Base-by-base conservation (phyloP, 768 basidiomycete genomes). In the Hericium erinaceus region DNA sequence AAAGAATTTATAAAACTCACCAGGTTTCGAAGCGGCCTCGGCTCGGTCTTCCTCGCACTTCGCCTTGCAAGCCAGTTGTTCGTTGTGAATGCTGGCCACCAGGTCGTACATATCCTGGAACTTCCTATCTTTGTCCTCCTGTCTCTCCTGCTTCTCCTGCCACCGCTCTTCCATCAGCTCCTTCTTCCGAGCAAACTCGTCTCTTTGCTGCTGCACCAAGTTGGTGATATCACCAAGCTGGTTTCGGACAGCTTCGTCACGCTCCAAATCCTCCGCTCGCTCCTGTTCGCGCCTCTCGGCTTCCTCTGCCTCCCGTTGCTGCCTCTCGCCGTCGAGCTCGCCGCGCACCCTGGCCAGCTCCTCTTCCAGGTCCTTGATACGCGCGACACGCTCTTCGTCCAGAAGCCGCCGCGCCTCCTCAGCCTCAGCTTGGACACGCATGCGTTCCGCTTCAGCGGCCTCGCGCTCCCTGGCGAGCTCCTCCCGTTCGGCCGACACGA, bases 221-320 rank as follows among this genome's bases (percentile, higher is more conserved):
- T 85, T 84, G 1, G 89, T 85, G 61, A 93, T 80, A 58, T 92
- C 89, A 4, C 67, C 72, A 13, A 93, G 69, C 61, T 90, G 88
- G 40, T 68, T 73, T 38, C 81, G 75, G 46, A 88, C 67, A 8
- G 71, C 76, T 13, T 85, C 82, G 60, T 85, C 81, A 6, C 83
- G 79, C 57, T 88, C 86, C 40, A 73, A 65, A 38, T 75, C 72
- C 51, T 85, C 86, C 40, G 72, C 71, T 20, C 80, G 72, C 60
- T 86, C 83, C 33, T 75, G 75, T 65, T 89, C 85, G 37, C 80
- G 74, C 18, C 78, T 75, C 60, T 86, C 85, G 2, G 82, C 74
- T 48, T 85, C 83, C 56, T 85, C 82, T 1, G 80, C 77, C 15
- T 73, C 63, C 12, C 83, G 75, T 55, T 79, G 73, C 58, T 82